Base-by-base conservation (phyloP, 768 basidiomycete genomes). In the Butyriboletus loyo region DNA sequence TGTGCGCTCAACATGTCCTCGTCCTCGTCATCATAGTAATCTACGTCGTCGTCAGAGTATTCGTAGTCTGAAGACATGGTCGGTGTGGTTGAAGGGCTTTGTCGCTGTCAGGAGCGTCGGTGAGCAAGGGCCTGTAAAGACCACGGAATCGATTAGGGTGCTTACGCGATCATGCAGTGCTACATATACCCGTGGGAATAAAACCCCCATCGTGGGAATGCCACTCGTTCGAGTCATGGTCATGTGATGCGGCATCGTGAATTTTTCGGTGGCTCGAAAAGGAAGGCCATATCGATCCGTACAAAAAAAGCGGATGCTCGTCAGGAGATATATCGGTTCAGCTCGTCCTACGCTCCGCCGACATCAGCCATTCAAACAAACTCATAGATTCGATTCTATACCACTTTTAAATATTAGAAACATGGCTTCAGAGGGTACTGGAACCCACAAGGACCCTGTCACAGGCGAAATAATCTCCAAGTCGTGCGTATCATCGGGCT, bases 391-490 rank as follows among this genome's bases (percentile, higher is more conserved):
- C 2, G 32, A 13, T 44, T n/a, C 27, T 36, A 50, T 48, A 61
- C 50, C 55, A 50, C 49, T 35, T 7, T 15, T 53, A 2, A 15
- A 0, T 3, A 8, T 50, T 39, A 57, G 62, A 62, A 70, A 31
- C 3, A 79, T 79, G 77, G 69, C 75, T 2, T 44, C 74, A 35
- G 76, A 76, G 34, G 50, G 56, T 17, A 52, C 67, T 7, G 71
- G 31, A 44, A 56, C 58, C 15, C 81, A 80, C 67, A 85, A 84
- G 78, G 90, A 93, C 69, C 88, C 88, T 37, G 82, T 93, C 57
- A 97, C 96, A 0, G 95, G 94, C 32, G 95, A 98, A 73, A 80
- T 97, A 86, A 85, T 99, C 65, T 97, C 93, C 74, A 99, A 99
- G 84, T 81, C 81, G 96, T 96, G 48, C 53, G 86, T 80, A 19